These are phyloP conservation scores for Annulohypoxylon truncatum DNA, from an alignment of 2,329 filamentous ascomycete species.

Conservation along the genomic window DNA sequence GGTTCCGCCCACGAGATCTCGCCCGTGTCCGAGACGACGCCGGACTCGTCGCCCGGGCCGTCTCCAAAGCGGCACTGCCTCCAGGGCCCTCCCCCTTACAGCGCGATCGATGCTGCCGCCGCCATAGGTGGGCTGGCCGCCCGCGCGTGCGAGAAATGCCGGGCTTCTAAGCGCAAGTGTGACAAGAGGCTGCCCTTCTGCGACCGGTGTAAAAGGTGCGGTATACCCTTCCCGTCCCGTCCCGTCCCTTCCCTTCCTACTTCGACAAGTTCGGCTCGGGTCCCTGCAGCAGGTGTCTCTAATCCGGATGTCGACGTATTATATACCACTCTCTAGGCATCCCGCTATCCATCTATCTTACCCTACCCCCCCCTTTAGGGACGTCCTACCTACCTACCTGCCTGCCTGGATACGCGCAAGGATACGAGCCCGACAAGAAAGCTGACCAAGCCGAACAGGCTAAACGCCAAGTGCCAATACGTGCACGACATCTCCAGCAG, in stretches of 20 bases:
- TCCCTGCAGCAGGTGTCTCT: background rate
- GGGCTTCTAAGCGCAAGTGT: constrained; percentile 50
- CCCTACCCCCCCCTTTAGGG: background rate
- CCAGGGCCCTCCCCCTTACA: constrained; percentile 30
- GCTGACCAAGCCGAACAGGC: constrained; percentile 41
- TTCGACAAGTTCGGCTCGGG: background rate
- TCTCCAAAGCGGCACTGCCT: constrained; percentile 41
- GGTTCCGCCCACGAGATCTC: constrained; percentile 34
- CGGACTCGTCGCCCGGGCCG: constrained; percentile 43
- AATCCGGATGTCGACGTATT: background rate
- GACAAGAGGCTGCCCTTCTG: constrained; percentile 51
- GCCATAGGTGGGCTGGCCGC: constrained; percentile 39
- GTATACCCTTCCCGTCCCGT: background rate
- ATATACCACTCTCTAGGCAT: background rate
- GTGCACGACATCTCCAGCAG: constrained; percentile 46
- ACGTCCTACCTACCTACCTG: background rate
- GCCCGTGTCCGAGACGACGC: constrained; percentile 43
- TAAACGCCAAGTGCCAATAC: constrained; percentile 52
- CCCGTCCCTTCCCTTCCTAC: background rate
- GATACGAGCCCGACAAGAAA: no score
- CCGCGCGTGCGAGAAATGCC: constrained; percentile 52
- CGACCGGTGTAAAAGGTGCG: constrained; percentile 50
- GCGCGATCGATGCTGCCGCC: constrained; percentile 15
- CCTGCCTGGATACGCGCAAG: no score
- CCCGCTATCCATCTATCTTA: background rate